Base-by-base conservation (phyloP, 2,329 filamentous ascomycete species). In the Furcasterigmium sp. region DNA sequence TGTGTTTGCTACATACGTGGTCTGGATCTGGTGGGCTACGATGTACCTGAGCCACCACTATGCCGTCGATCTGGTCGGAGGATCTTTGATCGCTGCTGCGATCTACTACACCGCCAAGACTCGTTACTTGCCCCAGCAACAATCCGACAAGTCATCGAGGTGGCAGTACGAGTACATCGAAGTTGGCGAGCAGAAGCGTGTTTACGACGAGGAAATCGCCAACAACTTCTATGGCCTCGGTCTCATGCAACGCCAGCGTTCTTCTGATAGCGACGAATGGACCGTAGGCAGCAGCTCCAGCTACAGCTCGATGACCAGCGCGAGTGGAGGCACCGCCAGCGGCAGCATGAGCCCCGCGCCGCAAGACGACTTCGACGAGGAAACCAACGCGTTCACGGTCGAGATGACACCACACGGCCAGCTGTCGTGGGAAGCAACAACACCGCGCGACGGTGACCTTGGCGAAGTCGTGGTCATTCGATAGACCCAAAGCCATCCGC, bases 31-130 rank as follows among this genome's bases (percentile, higher is more conserved):
- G 87, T 97, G 91, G 90, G 87, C 91, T 11, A 97, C 91, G 53
- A 95, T 97, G 89, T 96, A 97, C 61, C 79, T 97, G 41, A 94
- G 88, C 57, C 91, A 97, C 67, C 91, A 97, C 69, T 97, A 97
- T 61, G 91, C 91, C 25, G 86, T 97, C 32, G 91, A 97, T 63
- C 74, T 97, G 40, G 88, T 96, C 20, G 88, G 80, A 28, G 91
- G 91, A 53, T 89, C 85, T 60, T 72, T 95, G 47, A 73, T 89
- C 46, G 85, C 89, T 19, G 84, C 84, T 11, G 72, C 85, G 40
- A 82, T 85, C 46, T 97, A 88, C 73, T 95, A 91, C 67, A 80
- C 89, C 48, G 80, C 86, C 44, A 87, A 87, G 59, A 78, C 84
- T 34, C 82, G 83, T 46, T 95, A 88, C 70, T 68, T 97, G 35